phyloP scores from a whole-genome alignment of 2,329 filamentous ascomycete species.

The Zymoseptoria tritici region DNA sequence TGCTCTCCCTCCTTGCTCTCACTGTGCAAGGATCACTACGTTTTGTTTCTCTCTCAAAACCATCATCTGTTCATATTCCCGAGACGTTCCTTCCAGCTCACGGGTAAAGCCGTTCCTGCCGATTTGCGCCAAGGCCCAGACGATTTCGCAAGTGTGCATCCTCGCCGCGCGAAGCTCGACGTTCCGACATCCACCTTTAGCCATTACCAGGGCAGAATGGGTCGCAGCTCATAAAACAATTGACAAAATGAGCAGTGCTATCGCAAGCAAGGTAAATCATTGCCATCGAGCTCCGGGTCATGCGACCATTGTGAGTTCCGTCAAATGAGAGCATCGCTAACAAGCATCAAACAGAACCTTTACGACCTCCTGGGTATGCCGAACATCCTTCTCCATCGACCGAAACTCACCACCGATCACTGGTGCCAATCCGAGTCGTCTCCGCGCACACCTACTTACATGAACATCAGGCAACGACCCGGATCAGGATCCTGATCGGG shows the following conservation, averaged over 20 bases:
- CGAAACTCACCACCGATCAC: neutral
- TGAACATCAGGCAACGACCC: constrained; percentile 53
- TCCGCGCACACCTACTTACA: constrained; percentile 12
- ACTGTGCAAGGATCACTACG: neutral
- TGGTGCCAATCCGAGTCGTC: constrained; percentile 1
- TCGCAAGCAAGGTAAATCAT: constrained; percentile 19
- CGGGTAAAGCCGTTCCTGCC: neutral
- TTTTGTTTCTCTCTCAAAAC: neutral
- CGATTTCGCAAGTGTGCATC: neutral
- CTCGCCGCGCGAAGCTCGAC: neutral
- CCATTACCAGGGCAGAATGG: constrained; percentile 13
- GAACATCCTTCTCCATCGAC: constrained; percentile 5
- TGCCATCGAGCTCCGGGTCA: constrained; percentile 1
- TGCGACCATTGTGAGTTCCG: constrained; percentile 1
- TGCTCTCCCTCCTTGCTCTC: neutral
- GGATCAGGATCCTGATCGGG: constrained; percentile 65
- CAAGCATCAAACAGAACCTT: constrained; percentile 60
- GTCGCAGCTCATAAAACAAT: constrained; percentile 16
- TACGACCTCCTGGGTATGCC: constrained; percentile 92
- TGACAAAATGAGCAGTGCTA: constrained; percentile 11
- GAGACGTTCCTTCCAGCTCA: neutral
- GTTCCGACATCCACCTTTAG: neutral
- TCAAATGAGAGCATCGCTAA: neutral
- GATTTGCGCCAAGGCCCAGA: neutral
- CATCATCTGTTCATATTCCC: neutral